Conservation (phyloP, 2,329 filamentous ascomycete species). For the Beauveria bassiana region DNA sequence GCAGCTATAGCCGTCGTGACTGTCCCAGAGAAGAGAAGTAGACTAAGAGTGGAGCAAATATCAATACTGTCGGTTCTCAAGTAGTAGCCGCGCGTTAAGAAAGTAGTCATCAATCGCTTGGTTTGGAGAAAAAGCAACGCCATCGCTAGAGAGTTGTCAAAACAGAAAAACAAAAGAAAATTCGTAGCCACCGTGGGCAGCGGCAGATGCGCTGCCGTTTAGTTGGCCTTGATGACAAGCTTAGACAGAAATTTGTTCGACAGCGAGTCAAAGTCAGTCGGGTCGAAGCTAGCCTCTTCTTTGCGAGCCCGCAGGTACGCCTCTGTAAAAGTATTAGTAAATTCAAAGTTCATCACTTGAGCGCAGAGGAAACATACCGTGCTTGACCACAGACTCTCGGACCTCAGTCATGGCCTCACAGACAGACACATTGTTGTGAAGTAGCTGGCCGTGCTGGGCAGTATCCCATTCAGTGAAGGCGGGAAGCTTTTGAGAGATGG, state of each 20-base stretch:
- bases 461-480: constrained; percentile 93
- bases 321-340: constrained; percentile 45
- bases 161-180: constrained; percentile 18
- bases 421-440: constrained; percentile 85
- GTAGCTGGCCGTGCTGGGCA: constrained; percentile 77
- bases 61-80: constrained; percentile 14
- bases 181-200: not conserved
- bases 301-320: constrained; percentile 74
- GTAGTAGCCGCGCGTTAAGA: constrained; percentile 7
- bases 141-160: constrained; percentile 19
- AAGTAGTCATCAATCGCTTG: constrained; percentile 8
- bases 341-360: not conserved
- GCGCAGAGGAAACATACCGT: constrained; percentile 58
- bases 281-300: constrained; percentile 70
- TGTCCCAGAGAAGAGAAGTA: constrained; percentile 24
- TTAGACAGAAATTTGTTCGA: constrained; percentile 97
- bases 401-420: constrained; percentile 97
- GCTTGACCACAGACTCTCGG: constrained; percentile 81
- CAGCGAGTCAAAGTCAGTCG: constrained; percentile 86
- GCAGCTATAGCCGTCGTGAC: constrained; percentile 23
- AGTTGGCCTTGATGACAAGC: constrained; percentile 92
- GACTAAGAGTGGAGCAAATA: constrained; percentile 24
- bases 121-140: constrained; percentile 8
- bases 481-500: constrained; percentile 93
- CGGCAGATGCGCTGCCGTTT: constrained; percentile 20